Conservation (phyloP, 352 stramenopile species). For the Pythium aristosporum region DNA sequence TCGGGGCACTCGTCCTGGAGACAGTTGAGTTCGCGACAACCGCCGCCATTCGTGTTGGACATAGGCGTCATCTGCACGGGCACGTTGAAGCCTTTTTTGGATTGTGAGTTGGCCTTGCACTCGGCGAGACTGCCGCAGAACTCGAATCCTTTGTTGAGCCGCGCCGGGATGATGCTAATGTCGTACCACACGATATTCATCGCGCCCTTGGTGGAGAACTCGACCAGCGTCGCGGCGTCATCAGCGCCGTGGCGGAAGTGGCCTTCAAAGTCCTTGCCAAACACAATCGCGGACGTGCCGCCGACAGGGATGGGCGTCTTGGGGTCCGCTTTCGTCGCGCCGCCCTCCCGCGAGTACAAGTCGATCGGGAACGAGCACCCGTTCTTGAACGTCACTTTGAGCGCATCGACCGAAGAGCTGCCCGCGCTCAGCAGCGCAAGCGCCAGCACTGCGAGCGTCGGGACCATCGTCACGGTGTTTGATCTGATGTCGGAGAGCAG, state of each 20-base stretch:
- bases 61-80: conserved; percentile 51
- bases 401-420: conserved; percentile 24
- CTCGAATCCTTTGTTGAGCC: conserved; percentile 47
- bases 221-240: conserved; percentile 59
- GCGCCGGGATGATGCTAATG: conserved; percentile 68
- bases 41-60: conserved; percentile 59
- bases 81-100: conserved; percentile 68
- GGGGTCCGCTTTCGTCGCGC: conserved; percentile 50
- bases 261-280: conserved; percentile 64
- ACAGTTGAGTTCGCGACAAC: conserved; percentile 60
- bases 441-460: background rate
- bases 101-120: conserved; percentile 60
- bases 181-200: conserved; percentile 64
- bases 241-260: conserved; percentile 62
- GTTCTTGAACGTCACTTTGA: conserved; percentile 69
- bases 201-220: conserved; percentile 64
- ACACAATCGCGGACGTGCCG: conserved; percentile 35
- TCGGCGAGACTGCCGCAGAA: conserved; percentile 63
- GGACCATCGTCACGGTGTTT: conserved; percentile 3
- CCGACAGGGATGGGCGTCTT: conserved; percentile 41
- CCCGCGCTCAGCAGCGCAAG: background rate
- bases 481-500: background rate
- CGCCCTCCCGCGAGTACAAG: conserved; percentile 52
- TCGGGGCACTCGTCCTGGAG: conserved; percentile 54
- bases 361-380: conserved; percentile 48